Conservation (phyloP, 2,329 filamentous ascomycete species). For the Exophiala viscosa region DNA sequence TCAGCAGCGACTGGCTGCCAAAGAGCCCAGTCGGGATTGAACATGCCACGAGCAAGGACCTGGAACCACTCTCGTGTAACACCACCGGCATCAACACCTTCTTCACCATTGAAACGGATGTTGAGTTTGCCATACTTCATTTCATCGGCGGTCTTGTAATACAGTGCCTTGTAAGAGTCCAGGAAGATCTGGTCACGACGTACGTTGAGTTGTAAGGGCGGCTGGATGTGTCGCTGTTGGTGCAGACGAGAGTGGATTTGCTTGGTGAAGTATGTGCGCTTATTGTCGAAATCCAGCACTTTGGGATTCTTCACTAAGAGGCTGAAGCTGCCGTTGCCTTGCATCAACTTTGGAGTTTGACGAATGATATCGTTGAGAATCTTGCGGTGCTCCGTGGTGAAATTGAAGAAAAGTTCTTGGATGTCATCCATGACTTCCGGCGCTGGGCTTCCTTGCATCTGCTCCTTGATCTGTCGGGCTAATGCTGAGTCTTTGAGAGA, state of each 20-base stretch:
- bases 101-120: constrained; percentile 94
- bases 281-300: constrained; percentile 98
- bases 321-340: constrained; percentile 80
- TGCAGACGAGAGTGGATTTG: constrained; percentile 75
- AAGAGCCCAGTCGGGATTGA: constrained; percentile 93
- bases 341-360: constrained; percentile 94
- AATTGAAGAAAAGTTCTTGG: constrained; percentile 90
- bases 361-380: constrained; percentile 97
- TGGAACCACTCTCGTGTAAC: constrained; percentile 99
- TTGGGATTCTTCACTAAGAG: constrained; percentile 97
- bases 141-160: constrained; percentile 93
- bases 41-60: constrained; percentile 95
- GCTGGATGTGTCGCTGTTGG: constrained; percentile 67
- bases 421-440: constrained; percentile 54
- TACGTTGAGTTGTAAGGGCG: constrained; percentile 79
- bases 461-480: constrained; percentile 57
- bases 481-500: constrained; percentile 66
- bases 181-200: constrained; percentile 95
- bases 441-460: constrained; percentile 69
- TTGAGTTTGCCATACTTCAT: constrained; percentile 99
- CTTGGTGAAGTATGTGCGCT: constrained; percentile 97
- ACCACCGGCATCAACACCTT: constrained; percentile 95
- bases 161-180: constrained; percentile 96
- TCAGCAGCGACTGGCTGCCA: constrained; percentile 97
- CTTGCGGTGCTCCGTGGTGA: constrained; percentile 95